Evolutionary conservation across 1,284 basidiomycete genomes (phyloP).

Genomic region (Inonotus obliquus): DNA sequence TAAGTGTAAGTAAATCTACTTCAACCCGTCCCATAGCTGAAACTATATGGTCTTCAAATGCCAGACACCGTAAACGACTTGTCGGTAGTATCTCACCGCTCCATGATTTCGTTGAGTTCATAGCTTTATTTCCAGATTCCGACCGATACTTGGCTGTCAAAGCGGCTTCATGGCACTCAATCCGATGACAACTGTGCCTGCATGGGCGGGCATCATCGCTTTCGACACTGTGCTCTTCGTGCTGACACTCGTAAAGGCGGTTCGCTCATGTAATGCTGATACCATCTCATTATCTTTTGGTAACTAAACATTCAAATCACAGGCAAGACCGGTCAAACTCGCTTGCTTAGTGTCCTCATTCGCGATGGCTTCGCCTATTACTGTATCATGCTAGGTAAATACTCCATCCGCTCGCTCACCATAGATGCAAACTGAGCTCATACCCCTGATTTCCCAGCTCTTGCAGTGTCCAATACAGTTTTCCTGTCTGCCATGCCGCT

Average conservation of each 20-base stretch:
- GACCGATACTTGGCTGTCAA: background rate
- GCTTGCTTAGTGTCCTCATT: background rate
- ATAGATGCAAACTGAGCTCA: too few species aligned
- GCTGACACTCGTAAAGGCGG: background rate
- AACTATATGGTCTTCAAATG: too few species aligned
- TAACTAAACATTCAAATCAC: background rate
- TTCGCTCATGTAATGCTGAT: background rate
- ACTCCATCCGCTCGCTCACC: background rate
- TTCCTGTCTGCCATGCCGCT: background rate
- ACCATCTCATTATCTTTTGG: background rate
- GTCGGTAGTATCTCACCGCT: background rate
- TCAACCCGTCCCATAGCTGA: too few species aligned
- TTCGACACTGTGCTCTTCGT: too few species aligned
- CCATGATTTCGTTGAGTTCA: too few species aligned
- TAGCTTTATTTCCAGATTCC: conserved; percentile 1
- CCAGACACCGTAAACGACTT: background rate
- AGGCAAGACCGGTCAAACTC: background rate
- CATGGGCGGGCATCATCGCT: conserved; percentile 6
- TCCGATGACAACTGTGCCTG: background rate
- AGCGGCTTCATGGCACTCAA: background rate
- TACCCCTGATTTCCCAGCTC: background rate
- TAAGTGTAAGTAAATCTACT: background rate
- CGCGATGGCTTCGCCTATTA: too few species aligned
- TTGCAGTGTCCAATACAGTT: background rate
- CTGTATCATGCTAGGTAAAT: conserved; percentile 8